Evolutionary conservation across 257 asterid genomes (phyloP).

Genomic region (Echites panduratus): DNA sequence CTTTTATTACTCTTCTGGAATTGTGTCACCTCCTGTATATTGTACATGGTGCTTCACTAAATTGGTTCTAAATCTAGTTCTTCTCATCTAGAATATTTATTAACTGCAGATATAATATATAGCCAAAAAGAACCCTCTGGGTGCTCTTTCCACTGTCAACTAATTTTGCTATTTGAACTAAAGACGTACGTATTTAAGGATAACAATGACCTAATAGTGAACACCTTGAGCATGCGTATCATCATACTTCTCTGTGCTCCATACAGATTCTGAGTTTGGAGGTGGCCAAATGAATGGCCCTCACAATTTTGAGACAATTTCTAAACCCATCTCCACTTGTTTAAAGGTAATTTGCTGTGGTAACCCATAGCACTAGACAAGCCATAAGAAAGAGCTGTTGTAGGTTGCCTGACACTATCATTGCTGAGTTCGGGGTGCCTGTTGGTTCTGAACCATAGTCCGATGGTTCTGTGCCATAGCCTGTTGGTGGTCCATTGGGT

Average conservation of each 20-base stretch:
- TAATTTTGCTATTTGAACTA: conserved; percentile 48
- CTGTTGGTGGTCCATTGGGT: conserved; percentile 47
- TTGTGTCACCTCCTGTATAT: conserved; percentile 27
- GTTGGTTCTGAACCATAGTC: conserved; percentile 59
- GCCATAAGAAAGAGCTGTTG: conserved; percentile 26
- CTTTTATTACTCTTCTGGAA: conserved; percentile 22
- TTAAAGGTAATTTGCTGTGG: conserved; percentile 42
- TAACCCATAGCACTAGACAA: conserved; percentile 35
- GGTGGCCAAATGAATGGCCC: conserved; percentile 29
- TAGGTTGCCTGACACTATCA: conserved; percentile 31
- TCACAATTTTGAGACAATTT: conserved; percentile 36
- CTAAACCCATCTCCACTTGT: conserved; percentile 26
- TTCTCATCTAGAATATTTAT: conserved; percentile 42
- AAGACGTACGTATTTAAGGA: conserved; percentile 26
- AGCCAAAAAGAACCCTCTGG: conserved; percentile 34
- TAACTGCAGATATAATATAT: conserved; percentile 29
- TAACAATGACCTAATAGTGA: conserved; percentile 30
- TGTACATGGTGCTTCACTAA: conserved; percentile 33
- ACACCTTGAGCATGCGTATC: conserved; percentile 34
- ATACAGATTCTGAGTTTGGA: conserved; percentile 31
- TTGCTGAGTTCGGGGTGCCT: conserved; percentile 66
- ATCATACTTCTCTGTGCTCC: conserved; percentile 33
- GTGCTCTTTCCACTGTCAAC: conserved; percentile 34
- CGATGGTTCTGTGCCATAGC: conserved; percentile 45
- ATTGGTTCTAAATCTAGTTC: conserved; percentile 36